Evolutionary conservation across 169 alveolate species (phyloP).

Genomic region (Prorocentrum cordatum): DNA sequence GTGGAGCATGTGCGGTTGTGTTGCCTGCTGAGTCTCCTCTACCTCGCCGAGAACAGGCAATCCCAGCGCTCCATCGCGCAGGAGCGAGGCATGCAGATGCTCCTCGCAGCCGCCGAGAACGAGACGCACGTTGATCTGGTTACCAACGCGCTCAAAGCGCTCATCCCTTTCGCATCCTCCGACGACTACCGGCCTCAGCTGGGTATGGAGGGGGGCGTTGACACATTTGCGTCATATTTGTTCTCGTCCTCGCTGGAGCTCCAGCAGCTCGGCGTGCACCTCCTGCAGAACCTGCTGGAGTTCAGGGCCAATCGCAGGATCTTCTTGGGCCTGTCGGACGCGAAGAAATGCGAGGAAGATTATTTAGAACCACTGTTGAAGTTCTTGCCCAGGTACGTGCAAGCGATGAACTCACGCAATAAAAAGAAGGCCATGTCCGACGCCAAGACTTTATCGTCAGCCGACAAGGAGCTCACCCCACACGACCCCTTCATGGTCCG

Average conservation of each 20-base stretch:
- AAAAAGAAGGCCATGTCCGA: not conserved
- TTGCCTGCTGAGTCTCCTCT: slow-evolving; percentile 63
- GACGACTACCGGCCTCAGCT: slow-evolving; percentile 69
- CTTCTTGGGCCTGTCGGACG: slow-evolving; percentile 37
- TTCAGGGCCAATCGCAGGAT: slow-evolving; percentile 46
- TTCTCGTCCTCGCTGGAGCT: slow-evolving; percentile 50
- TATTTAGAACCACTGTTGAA: not conserved
- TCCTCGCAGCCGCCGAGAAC: slow-evolving; percentile 70
- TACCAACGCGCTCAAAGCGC: slow-evolving; percentile 69
- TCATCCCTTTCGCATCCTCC: slow-evolving; percentile 71
- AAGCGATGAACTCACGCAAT: not conserved
- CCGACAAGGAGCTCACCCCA: not conserved
- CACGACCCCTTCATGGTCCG: slow-evolving; percentile 69
- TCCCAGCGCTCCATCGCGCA: slow-evolving; percentile 68
- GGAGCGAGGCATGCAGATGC: slow-evolving; percentile 56
- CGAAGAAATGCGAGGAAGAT: slow-evolving; percentile 53
- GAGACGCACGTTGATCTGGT: slow-evolving; percentile 71
- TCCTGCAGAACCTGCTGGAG: slow-evolving; percentile 60
- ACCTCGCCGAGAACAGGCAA: slow-evolving; percentile 30
- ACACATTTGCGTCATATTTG: not conserved
- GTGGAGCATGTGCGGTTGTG: slow-evolving; percentile 70
- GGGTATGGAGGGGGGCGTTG: slow-evolving; percentile 65
- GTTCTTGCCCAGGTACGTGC: not conserved
- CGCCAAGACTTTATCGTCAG: not conserved
- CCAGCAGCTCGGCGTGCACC: slow-evolving; percentile 62